phyloP scores from a whole-genome alignment of 495 filamentous ascomycete species.

The Daldinia grandis region DNA sequence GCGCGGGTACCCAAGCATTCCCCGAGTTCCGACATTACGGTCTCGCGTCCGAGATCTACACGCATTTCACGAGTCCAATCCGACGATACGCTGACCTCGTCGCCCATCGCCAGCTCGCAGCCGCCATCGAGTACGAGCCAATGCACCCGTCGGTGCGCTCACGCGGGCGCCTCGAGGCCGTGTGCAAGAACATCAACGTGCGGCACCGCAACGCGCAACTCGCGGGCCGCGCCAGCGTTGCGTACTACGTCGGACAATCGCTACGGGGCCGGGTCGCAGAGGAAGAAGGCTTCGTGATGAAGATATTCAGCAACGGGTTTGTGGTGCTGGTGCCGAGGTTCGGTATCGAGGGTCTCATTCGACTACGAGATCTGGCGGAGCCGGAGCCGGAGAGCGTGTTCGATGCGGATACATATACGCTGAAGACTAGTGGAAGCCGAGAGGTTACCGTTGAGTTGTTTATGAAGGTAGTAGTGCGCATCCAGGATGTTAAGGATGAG shows the following conservation, averaged over 20 bases:
- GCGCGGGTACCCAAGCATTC: constrained; percentile 87
- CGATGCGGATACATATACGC: constrained; percentile 82
- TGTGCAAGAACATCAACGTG: constrained; percentile 98
- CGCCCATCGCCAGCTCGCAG: constrained; percentile 92
- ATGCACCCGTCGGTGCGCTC: constrained; percentile 78
- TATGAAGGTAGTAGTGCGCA: constrained; percentile 84
- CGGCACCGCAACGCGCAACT: constrained; percentile 96
- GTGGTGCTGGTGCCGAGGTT: constrained; percentile 96
- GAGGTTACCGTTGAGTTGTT: constrained; percentile 79
- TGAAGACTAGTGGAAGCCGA: constrained; percentile 65
- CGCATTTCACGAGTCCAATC: constrained; percentile 97
- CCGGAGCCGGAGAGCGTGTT: constrained; percentile 79
- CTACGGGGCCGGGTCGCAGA: constrained; percentile 82
- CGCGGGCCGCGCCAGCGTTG: constrained; percentile 89
- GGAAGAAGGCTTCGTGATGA: constrained; percentile 95
- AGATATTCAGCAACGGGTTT: constrained; percentile 94
- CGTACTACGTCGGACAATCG: constrained; percentile 97
- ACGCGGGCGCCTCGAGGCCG: constrained; percentile 83
- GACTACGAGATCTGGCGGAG: constrained; percentile 80
- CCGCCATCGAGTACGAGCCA: constrained; percentile 90
- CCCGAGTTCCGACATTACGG: constrained; percentile 97
- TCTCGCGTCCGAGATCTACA: constrained; percentile 94
- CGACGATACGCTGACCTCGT: constrained; percentile 94
- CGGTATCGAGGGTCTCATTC: constrained; percentile 90
- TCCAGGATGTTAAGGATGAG: constrained; percentile 92